Percentiles rank a stretch among this genome's conserved stretches.
Evolutionary conservation across 805 yeast genomes (phyloP).

Genomic region (Teunomyces gatunensis): DNA sequence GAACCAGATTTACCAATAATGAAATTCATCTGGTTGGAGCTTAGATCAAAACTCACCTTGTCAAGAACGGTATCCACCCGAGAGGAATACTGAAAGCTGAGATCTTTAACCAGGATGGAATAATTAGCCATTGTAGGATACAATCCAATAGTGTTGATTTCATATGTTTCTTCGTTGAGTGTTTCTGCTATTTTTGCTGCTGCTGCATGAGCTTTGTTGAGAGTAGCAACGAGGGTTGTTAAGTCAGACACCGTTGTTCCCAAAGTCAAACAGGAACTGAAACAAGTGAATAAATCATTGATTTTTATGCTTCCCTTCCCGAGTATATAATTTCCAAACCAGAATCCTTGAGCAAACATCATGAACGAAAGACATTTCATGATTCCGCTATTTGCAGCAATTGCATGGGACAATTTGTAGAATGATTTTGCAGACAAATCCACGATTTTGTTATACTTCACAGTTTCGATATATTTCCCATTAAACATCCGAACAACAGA

Average conservation of each 20-base stretch:
- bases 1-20: conserved; percentile 88
- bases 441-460: conserved; percentile 38
- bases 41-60: conserved; percentile 45
- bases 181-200: conserved; percentile 47
- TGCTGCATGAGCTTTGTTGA: conserved; percentile 76
- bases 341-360: conserved; percentile 89
- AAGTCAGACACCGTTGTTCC: conserved; percentile 58
- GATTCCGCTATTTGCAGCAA: conserved; percentile 55
- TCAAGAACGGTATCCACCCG: conserved; percentile 51
- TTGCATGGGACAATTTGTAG: conserved; percentile 43
- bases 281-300: conserved; percentile 75
- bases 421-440: conserved; percentile 38
- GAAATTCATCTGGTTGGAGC: conserved; percentile 50
- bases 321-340: conserved; percentile 81
- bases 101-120: conserved; percentile 24
- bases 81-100: conserved; percentile 63
- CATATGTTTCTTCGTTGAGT: conserved; percentile 10
- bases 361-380: conserved; percentile 57
- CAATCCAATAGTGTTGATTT: conserved; percentile 4
- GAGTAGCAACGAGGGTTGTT: conserved; percentile 53
- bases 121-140: conserved; percentile 13
- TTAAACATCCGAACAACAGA: conserved; percentile 59
- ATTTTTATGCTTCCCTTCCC: conserved; percentile 46
- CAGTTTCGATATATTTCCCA: conserved; percentile 52
- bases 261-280: conserved; percentile 75